Evolutionary conservation across 345 rosid species (phyloP), one percentile per base, ranked within the genome.

Genomic region (Populus nigra): DNA sequence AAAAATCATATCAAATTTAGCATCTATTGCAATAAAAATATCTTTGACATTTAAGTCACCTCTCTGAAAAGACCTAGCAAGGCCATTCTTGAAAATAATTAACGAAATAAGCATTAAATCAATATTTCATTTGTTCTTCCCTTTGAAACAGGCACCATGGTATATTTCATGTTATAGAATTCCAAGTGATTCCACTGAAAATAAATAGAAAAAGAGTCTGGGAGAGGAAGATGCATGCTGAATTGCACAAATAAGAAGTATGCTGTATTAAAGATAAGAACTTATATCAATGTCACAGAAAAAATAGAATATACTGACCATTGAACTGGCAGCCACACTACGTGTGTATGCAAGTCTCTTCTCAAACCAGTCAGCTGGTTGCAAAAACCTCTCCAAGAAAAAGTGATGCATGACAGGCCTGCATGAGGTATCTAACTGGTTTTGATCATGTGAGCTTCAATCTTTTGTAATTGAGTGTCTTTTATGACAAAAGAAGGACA

Each of bases 281-380:
- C 29, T 43, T 10, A 13, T 7, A 27, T 71, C 16, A 17, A 76
- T 22, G 68, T 33, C 39, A 83, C 15, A 67, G 61, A 69, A 57
- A 65, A 13, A 25, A 61, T 4, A 69, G 55, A 76, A 68, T 36
- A 75, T 11, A 82, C 90, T 76, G 77, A 88, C 99, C 99, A 95
- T 95, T 85, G 99, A 95, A 86, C 93, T 93, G 77, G 98, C 87
- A 76, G 98, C 96, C 61, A 95, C 94, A 83, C 99, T 93, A 78
- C 97, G 91, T 17, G 98, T 89, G 83, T 91, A 95, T 31, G 98
- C 98, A 77, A 95, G 98, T 86, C 99, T 89, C 88, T 91, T 95
- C 89, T 92, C 98, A 91, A 93, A 95, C 99, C 99, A 93, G 85
- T 91, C 97, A 81, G 98, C 91, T 31, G 98, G 99, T 81, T 88